Percentiles rank a stretch among this genome's conserved stretches.
phyloP scores from a whole-genome alignment of 192 early-diverging fungal species.

The Mortierella alpina region DNA sequence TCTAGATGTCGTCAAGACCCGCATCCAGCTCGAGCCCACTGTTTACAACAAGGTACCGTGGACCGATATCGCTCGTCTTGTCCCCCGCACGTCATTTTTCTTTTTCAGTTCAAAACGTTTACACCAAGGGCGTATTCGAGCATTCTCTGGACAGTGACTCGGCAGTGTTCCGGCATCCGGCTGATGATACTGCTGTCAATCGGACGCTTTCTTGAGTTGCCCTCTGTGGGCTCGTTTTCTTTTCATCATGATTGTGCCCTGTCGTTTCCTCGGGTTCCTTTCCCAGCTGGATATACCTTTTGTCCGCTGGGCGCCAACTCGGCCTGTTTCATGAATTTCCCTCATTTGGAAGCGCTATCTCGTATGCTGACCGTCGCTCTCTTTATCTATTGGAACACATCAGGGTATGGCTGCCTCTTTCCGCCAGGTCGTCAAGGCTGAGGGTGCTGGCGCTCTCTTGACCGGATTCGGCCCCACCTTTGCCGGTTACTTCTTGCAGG shows the following conservation, averaged over 20 bases:
- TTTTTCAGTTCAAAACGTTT: neutral
- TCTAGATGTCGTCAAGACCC: constrained; percentile 81
- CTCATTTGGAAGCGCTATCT: neutral
- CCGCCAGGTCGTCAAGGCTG: constrained; percentile 66
- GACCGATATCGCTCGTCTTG: neutral
- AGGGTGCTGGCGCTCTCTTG: constrained; percentile 74
- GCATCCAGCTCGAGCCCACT: constrained; percentile 79
- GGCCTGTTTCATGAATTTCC: neutral
- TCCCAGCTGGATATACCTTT: too few species aligned
- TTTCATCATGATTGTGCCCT: too few species aligned
- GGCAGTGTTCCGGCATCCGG: too few species aligned
- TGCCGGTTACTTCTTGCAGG: constrained; percentile 80
- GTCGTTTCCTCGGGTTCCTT: too few species aligned
- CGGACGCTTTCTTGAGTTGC: too few species aligned
- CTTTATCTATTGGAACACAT: neutral
- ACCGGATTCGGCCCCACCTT: constrained; percentile 79
- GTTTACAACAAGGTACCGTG: constrained; percentile 71
- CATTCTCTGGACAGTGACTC: too few species aligned
- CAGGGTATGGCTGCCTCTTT: constrained; percentile 69
- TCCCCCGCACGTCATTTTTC: neutral
- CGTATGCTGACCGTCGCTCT: neutral
- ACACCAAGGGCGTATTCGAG: neutral
- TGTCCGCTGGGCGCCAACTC: too few species aligned
- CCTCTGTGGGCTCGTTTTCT: too few species aligned
- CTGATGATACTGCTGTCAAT: too few species aligned